Evolutionary conservation across 116 monocot species (phyloP).

Genomic region (Iris pallida): DNA sequence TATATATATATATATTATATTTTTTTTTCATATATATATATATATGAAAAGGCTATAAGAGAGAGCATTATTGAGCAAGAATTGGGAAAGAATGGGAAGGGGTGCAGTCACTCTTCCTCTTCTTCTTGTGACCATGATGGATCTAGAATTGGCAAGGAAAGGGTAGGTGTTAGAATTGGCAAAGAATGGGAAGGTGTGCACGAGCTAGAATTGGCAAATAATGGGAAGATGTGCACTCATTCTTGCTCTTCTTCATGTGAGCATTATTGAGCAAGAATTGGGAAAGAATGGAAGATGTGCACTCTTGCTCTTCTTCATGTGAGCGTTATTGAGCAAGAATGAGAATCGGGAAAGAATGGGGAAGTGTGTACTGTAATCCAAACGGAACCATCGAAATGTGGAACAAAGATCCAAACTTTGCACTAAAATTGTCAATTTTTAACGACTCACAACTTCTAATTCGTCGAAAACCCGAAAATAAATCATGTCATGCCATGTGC

Average conservation of each 20-base stretch:
- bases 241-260: conserved; percentile 9
- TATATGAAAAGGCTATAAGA: too few relatives aligned
- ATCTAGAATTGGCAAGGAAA: background rate
- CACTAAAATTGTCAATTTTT: background rate
- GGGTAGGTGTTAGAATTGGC: too few relatives aligned
- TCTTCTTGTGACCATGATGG: conserved; percentile 10
- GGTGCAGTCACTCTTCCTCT: conserved; percentile 4
- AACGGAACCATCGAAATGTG: background rate
- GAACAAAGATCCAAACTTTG: conserved; percentile 12
- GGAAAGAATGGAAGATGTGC: too few relatives aligned
- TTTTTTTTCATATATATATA: too few relatives aligned
- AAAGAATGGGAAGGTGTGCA: too few relatives aligned
- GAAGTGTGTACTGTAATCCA: background rate
- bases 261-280: conserved; percentile 6
- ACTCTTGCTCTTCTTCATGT: conserved; percentile 8
- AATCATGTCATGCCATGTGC: background rate
- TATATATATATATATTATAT: too few relatives aligned
- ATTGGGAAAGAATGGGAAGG: too few relatives aligned
- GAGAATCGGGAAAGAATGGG: conserved; percentile 1
- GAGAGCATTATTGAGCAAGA: conserved; percentile 9
- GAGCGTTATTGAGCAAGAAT: conserved; percentile 9
- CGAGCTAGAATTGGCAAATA: too few relatives aligned
- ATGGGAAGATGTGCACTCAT: too few relatives aligned
- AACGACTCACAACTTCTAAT: background rate
- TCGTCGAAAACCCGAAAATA: background rate